Conservation (phyloP, 164 flowering plant genomes). For the Vitis amurensis region DNA sequence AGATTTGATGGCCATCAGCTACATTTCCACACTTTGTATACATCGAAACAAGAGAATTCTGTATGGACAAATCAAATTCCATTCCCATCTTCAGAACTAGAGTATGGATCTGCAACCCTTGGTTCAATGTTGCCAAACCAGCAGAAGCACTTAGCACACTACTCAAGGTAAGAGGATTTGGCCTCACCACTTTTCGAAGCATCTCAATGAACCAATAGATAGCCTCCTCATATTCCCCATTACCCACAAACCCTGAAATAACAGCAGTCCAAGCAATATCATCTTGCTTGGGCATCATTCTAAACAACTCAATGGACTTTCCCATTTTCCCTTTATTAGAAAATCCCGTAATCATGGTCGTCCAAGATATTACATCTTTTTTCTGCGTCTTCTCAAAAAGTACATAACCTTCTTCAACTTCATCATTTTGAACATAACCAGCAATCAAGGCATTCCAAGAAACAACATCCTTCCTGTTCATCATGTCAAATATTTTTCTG, state of each 20-base stretch:
- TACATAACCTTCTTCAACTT: conserved; percentile 9
- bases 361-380: conserved; percentile 14
- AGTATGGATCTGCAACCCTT: conserved; percentile 14
- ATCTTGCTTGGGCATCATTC: conserved; percentile 13
- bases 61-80: conserved; percentile 12
- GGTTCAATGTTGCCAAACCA: conserved; percentile 4
- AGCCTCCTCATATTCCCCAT: conserved; percentile 17
- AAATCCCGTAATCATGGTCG: conserved; percentile 11
- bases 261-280: conserved; percentile 24
- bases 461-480: conserved; percentile 17
- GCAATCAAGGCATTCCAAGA: conserved; percentile 24
- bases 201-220: conserved; percentile 12
- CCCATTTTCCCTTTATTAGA: conserved; percentile 11
- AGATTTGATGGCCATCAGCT: conserved; percentile 3
- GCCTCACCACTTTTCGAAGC: conserved; percentile 4
- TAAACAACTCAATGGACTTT: conserved; percentile 9
- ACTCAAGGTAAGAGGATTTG: conserved; percentile 15
- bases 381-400: conserved; percentile 11
- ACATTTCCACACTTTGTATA: conserved; percentile 14
- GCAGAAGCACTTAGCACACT: conserved; percentile 19
- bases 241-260: conserved; percentile 24
- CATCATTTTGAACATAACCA: conserved; percentile 13
- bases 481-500: conserved; percentile 7
- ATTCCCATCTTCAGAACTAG: background rate
- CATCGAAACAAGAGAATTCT: conserved; percentile 11